A percentile compares a stretch with the other conserved stretches of the same genome.
These are phyloP conservation scores for Atkinsonella texensis DNA, from an alignment of 2,329 filamentous ascomycete species.

Conservation along the genomic window DNA sequence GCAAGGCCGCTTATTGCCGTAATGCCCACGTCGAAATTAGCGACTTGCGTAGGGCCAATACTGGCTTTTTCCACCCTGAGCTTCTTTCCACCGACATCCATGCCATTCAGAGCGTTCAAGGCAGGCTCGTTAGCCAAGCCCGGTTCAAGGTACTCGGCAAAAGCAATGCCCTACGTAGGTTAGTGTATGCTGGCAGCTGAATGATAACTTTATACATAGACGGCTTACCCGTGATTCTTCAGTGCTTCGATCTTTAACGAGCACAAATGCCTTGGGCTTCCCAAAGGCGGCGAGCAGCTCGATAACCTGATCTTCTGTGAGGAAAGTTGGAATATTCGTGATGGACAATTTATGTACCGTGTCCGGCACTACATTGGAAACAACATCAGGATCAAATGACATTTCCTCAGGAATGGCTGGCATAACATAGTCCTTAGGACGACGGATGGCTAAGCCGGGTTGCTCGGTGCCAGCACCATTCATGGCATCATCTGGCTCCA, in stretches of 20 bases:
- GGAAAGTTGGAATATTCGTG: conserved; percentile 74
- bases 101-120: conserved; percentile 81
- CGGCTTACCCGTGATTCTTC: conserved; percentile 68
- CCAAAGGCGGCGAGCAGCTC: conserved; percentile 88
- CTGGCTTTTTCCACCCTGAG: conserved; percentile 82
- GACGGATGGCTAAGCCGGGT: conserved; percentile 59
- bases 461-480: conserved; percentile 42
- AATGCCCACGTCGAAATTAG: conserved; percentile 87
- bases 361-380: conserved; percentile 75
- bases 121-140: conserved; percentile 62
- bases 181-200: conserved; percentile 16
- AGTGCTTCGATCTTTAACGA: conserved; percentile 76
- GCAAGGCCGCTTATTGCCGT: conserved; percentile 97
- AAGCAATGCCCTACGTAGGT: conserved; percentile 66
- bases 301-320: conserved; percentile 82
- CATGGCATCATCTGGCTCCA: conserved; percentile 59
- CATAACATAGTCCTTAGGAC: conserved; percentile 96
- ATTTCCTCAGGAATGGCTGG: conserved; percentile 65
- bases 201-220: not conserved
- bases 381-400: conserved; percentile 60
- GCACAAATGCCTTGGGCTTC: conserved; percentile 78
- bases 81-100: conserved; percentile 80
- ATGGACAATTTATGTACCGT: conserved; percentile 93
- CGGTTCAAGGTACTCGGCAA: conserved; percentile 85
- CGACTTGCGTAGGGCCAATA: conserved; percentile 85